Percentiles rank a stretch among this genome's conserved stretches.
Conservation (phyloP, 371 early-diverging fungal genomes). For the Syncephalastrum contaminatum region DNA sequence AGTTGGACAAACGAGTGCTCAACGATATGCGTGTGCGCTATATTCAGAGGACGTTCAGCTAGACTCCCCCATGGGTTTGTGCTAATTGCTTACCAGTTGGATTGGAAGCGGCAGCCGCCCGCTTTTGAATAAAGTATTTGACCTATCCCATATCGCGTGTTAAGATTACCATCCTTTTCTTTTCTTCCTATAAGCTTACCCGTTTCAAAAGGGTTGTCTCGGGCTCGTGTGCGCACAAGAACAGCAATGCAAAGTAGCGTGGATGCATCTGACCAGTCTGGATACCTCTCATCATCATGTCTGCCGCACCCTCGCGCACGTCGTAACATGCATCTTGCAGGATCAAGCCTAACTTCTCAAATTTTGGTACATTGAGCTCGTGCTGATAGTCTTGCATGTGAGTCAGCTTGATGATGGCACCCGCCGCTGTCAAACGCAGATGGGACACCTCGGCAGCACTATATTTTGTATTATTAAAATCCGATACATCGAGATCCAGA, state of each 20-base stretch:
- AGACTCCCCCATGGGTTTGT: too few species aligned
- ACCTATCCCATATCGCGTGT: constrained; percentile 6
- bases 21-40: constrained; percentile 17
- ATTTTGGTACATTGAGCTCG: constrained; percentile 53
- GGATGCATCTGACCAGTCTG: constrained; percentile 57
- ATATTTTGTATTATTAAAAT: not conserved
- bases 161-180: not conserved
- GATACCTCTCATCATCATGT: constrained; percentile 72
- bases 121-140: constrained; percentile 34
- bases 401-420: constrained; percentile 68
- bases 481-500: too few species aligned
- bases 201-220: constrained; percentile 61
- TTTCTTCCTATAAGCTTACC: constrained; percentile 4
- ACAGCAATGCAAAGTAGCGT: constrained; percentile 69
- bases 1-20: constrained; percentile 72
- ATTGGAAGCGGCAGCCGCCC: constrained; percentile 9
- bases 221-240: constrained; percentile 87
- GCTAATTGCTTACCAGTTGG: too few species aligned
- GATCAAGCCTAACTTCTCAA: constrained; percentile 57
- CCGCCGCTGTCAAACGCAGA: constrained; percentile 66
- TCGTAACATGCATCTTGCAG: constrained; percentile 79
- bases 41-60: too few species aligned
- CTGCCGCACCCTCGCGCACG: constrained; percentile 76
- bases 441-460: constrained; percentile 44
- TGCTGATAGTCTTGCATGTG: constrained; percentile 47